phyloP scores from a whole-genome alignment of 345 rosid species.

The Fremontodendron californicum region DNA sequence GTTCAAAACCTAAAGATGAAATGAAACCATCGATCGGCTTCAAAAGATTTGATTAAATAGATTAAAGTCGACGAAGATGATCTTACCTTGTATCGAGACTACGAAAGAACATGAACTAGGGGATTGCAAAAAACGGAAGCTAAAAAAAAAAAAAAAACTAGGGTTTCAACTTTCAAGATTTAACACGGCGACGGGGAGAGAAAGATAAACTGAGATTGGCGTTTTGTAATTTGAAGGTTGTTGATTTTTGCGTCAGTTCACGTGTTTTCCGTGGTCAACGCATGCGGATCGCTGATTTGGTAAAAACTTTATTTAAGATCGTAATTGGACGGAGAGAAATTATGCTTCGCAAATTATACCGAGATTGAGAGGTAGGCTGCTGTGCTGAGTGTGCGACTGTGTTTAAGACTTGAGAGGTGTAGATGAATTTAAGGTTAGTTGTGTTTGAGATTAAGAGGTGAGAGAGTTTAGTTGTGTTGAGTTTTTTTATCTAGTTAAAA shows the following conservation, averaged over 20 bases:
- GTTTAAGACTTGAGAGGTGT: too few relatives aligned
- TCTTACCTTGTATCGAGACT: neutral
- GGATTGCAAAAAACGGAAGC: neutral
- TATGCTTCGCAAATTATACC: neutral
- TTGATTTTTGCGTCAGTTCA: neutral
- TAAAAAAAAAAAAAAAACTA: neutral
- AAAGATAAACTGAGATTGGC: neutral
- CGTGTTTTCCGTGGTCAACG: conserved; percentile 13
- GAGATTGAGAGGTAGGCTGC: too few relatives aligned
- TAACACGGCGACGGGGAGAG: neutral
- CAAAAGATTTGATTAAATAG: neutral
- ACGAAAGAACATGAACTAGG: neutral
- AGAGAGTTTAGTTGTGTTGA: too few relatives aligned
- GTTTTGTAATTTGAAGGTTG: conserved; percentile 3
- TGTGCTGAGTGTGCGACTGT: too few relatives aligned
- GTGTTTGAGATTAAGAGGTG: too few relatives aligned
- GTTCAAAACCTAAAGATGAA: neutral
- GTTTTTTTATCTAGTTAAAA: too few relatives aligned
- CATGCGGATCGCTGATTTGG: conserved; percentile 9
- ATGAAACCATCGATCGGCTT: neutral
- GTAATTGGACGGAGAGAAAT: neutral
- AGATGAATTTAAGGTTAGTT: too few relatives aligned
- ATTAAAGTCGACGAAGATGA: neutral
- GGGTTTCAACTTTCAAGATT: neutral
- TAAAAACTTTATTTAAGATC: neutral